These are phyloP conservation scores for Firmiana major DNA, from an alignment of 345 rosid genomes.

Conservation along the genomic window DNA sequence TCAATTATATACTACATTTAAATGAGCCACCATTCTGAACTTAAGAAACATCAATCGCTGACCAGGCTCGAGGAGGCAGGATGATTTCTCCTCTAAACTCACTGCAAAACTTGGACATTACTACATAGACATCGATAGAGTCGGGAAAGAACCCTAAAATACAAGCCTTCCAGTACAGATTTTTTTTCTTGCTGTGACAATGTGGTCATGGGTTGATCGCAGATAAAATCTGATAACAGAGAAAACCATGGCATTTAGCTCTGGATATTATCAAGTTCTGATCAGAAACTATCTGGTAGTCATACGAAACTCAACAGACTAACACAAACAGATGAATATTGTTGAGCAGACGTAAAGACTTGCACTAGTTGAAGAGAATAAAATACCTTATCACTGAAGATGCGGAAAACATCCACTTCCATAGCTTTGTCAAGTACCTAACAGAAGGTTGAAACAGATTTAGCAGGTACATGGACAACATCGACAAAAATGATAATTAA, in stretches of 20 bases:
- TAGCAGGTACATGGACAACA: neutral
- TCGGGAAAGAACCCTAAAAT: neutral
- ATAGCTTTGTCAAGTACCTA: constrained; percentile 61
- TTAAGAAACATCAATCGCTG: neutral
- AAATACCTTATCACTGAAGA: constrained; percentile 51
- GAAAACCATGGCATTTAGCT: neutral
- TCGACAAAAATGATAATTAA: neutral
- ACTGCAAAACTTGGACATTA: neutral
- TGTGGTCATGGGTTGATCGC: constrained; percentile 18
- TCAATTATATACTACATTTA: neutral
- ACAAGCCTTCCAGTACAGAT: neutral
- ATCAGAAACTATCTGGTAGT: neutral
- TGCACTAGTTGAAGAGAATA: neutral
- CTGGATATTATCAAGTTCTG: neutral
- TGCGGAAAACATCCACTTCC: constrained; percentile 44
- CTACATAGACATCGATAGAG: neutral
- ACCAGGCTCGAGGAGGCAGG: neutral
- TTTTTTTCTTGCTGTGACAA: neutral
- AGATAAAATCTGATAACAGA: constrained; percentile 37
- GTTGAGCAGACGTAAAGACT: neutral
- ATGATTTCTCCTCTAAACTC: neutral
- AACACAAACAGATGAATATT: neutral
- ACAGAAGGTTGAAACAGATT: constrained; percentile 11
- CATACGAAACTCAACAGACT: neutral
- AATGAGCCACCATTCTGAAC: neutral